Conservation (phyloP, 1,139 yeast species). For the Hemisphaericaspora subhashii region DNA sequence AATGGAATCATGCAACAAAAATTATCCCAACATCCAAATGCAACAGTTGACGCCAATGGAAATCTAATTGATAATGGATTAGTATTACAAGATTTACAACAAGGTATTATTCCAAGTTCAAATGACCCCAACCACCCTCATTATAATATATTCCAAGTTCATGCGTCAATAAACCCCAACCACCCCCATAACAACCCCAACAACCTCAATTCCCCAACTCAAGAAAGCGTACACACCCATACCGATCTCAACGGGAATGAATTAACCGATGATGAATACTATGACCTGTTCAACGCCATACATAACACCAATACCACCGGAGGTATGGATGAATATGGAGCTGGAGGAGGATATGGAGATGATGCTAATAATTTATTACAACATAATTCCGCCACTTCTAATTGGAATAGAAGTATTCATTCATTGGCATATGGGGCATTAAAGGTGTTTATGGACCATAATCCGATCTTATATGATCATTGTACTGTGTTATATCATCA, state of each 20-base stretch:
- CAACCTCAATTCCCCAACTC: conserved; percentile 3
- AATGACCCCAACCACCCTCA: conserved; percentile 18
- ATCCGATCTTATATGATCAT: conserved; percentile 87
- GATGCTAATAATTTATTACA: conserved; percentile 32
- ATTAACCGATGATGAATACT: conserved; percentile 47
- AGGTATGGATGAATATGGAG: conserved; percentile 6
- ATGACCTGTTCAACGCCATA: conserved; percentile 43
- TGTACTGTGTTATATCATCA: conserved; percentile 86
- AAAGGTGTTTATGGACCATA: conserved; percentile 90
- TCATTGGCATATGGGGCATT: conserved; percentile 88
- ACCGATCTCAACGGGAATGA: conserved; percentile 22
- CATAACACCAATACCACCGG: conserved; percentile 20
- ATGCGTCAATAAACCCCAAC: conserved; percentile 19
- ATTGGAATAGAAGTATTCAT: conserved; percentile 92
- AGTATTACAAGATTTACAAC: conserved; percentile 21
- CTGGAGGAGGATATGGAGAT: conserved; percentile 28
- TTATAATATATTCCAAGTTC: conserved; percentile 17
- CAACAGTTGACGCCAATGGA: conserved; percentile 48
- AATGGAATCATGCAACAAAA: conserved; percentile 49
- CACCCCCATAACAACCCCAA: conserved; percentile 12
- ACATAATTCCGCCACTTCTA: conserved; percentile 50
- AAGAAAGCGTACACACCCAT: conserved; percentile 8
- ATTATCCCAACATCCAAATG: conserved; percentile 39
- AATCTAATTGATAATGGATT: conserved; percentile 44
- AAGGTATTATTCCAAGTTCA: conserved; percentile 18